Conservation (phyloP, 306 rosid genomes). For the Inga leiocalycina region DNA sequence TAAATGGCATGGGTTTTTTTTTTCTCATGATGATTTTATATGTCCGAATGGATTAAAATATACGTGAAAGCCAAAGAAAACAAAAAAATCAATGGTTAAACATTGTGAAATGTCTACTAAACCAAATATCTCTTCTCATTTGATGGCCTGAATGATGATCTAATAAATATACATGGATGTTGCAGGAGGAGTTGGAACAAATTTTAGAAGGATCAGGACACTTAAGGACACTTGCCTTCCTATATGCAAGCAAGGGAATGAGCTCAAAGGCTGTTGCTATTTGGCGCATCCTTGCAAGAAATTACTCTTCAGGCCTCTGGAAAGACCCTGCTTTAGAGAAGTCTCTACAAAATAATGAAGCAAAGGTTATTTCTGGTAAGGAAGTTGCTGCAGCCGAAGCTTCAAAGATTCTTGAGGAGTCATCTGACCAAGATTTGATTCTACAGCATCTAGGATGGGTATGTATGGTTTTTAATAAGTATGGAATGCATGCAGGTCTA, state of each 20-base stretch:
- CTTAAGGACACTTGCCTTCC: conserved; percentile 92
- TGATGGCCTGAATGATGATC: conserved; percentile 54
- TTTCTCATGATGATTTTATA: background rate
- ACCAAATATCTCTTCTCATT: background rate
- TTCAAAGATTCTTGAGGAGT: conserved; percentile 88
- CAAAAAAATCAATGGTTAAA: background rate
- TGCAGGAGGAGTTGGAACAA: conserved; percentile 97
- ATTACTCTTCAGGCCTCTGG: conserved; percentile 77
- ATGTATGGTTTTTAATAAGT: conserved; percentile 29
- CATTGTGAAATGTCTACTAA: background rate
- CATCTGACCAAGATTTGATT: conserved; percentile 82
- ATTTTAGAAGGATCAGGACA: conserved; percentile 88
- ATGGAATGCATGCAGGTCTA: conserved; percentile 21
- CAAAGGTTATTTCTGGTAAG: conserved; percentile 59
- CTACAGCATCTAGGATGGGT: conserved; percentile 99
- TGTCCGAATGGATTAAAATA: background rate
- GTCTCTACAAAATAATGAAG: conserved; percentile 34
- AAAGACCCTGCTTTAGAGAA: conserved; percentile 62
- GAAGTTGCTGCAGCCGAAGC: conserved; percentile 91
- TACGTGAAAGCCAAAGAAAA: background rate
- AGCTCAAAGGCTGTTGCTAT: conserved; percentile 87
- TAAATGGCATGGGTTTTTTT: conserved; percentile 7
- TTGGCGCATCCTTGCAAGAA: conserved; percentile 92
- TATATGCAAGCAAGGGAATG: conserved; percentile 90
- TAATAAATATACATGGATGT: conserved; percentile 54